These are phyloP conservation scores for Blastobotrys terrestris DNA, from an alignment of 805 yeast genomes.

Conservation along the genomic window DNA sequence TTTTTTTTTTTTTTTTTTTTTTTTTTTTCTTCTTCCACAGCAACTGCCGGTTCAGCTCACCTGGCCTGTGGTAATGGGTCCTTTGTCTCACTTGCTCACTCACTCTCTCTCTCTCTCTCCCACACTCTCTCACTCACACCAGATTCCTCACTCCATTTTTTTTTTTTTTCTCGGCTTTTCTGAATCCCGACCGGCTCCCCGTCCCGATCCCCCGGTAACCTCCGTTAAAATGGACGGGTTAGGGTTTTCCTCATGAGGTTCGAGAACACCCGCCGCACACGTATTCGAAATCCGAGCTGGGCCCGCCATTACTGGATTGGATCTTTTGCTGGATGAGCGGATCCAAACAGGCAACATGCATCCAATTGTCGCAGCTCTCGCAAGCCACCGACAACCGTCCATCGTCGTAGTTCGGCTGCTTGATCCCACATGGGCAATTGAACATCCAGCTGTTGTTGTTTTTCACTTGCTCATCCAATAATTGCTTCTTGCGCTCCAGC, in stretches of 20 bases:
- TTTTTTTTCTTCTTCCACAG: too few relatives aligned
- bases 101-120: too few relatives aligned
- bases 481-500: constrained; percentile 24
- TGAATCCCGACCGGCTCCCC: too few relatives aligned
- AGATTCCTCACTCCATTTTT: not conserved
- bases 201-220: not conserved
- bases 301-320: not conserved
- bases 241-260: not conserved
- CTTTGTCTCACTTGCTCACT: not conserved
- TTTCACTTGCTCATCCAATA: constrained; percentile 19
- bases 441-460: constrained; percentile 31
- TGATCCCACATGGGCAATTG: constrained; percentile 36
- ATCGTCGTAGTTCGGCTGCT: constrained; percentile 33
- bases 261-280: not conserved
- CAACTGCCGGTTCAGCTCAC: not conserved
- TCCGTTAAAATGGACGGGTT: not conserved
- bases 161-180: not conserved
- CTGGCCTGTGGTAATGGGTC: not conserved
- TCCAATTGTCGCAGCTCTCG: constrained; percentile 36
- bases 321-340: not conserved
- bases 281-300: not conserved
- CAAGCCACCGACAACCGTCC: constrained; percentile 34
- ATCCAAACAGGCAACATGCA: constrained; percentile 33
- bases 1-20: too few relatives aligned
- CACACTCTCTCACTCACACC: not conserved